Evolutionary conservation across 169 alveolate species (phyloP).

Genomic region (Plasmodium cynomolgi): DNA sequence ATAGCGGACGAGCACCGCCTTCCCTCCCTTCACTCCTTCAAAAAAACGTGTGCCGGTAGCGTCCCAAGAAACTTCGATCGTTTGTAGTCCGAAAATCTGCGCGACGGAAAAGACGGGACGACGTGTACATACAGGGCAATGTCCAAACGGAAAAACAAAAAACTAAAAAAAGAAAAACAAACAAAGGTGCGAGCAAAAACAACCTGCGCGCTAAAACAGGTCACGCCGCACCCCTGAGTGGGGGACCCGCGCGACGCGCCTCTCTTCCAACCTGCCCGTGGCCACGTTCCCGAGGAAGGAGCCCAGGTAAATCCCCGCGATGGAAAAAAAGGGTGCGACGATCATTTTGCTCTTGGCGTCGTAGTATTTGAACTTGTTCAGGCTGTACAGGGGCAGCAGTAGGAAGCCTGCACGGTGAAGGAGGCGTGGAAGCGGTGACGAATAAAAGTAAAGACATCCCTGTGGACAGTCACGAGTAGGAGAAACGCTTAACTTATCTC

Average conservation of each 20-base stretch:
- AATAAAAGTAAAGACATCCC: background rate
- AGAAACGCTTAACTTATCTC: background rate
- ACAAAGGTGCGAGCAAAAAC: background rate
- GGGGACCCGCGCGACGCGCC: background rate
- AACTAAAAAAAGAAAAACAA: background rate
- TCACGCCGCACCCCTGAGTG: background rate
- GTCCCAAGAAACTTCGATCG: conserved; percentile 67
- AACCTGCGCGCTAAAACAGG: background rate
- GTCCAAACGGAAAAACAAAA: background rate
- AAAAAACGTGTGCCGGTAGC: conserved; percentile 56
- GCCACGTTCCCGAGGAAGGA: conserved; percentile 31
- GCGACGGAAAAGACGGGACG: background rate
- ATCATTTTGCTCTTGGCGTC: conserved; percentile 47
- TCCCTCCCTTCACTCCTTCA: conserved; percentile 1
- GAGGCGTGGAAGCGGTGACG: background rate
- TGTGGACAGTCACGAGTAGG: background rate
- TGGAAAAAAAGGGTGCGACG: conserved; percentile 41
- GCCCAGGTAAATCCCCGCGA: conserved; percentile 53
- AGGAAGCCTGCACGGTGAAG: conserved; percentile 19
- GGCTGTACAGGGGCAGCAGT: conserved; percentile 29
- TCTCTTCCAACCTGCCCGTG: conserved; percentile 43
- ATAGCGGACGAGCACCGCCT: background rate
- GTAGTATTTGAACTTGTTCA: conserved; percentile 31
- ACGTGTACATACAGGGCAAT: background rate
- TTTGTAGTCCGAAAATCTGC: conserved; percentile 43